Evolutionary conservation across 495 filamentous ascomycete species (phyloP).

Genomic region (Clohesyomyces aquaticus): DNA sequence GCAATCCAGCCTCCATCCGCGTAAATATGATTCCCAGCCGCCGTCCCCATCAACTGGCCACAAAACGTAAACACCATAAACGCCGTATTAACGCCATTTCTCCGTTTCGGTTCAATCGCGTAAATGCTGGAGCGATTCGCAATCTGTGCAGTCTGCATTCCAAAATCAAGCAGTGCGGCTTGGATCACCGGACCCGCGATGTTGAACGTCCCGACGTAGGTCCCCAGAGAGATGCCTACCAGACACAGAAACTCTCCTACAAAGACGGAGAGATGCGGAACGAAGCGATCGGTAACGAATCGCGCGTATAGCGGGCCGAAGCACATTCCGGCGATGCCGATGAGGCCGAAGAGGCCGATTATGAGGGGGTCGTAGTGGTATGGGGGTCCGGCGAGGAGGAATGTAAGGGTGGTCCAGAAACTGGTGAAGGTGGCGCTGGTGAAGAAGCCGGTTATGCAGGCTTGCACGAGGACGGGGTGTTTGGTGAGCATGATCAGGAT

Average conservation of each 20-base stretch:
- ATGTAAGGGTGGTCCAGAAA: conserved; percentile 85
- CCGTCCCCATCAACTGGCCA: conserved; percentile 76
- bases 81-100: conserved; percentile 79
- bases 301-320: conserved; percentile 69
- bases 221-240: conserved; percentile 70
- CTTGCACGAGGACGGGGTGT: conserved; percentile 71
- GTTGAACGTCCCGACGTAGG: conserved; percentile 73
- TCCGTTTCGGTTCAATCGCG: conserved; percentile 67
- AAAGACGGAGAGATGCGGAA: conserved; percentile 67
- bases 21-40: conserved; percentile 72
- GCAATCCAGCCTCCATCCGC: conserved; percentile 70
- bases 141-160: conserved; percentile 73
- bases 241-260: conserved; percentile 63
- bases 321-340: conserved; percentile 70
- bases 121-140: conserved; percentile 76
- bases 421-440: conserved; percentile 63
- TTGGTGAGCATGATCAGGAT: conserved; percentile 64
- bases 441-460: conserved; percentile 62
- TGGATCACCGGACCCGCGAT: conserved; percentile 77
- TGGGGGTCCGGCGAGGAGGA: conserved; percentile 69
- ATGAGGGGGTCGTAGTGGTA: conserved; percentile 68
- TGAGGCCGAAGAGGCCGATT: conserved; percentile 79
- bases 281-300: conserved; percentile 69
- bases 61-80: conserved; percentile 78
- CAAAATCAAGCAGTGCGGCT: conserved; percentile 73